Base-by-base conservation (phyloP, 164 flowering plant species). In the Annona cherimola region DNA sequence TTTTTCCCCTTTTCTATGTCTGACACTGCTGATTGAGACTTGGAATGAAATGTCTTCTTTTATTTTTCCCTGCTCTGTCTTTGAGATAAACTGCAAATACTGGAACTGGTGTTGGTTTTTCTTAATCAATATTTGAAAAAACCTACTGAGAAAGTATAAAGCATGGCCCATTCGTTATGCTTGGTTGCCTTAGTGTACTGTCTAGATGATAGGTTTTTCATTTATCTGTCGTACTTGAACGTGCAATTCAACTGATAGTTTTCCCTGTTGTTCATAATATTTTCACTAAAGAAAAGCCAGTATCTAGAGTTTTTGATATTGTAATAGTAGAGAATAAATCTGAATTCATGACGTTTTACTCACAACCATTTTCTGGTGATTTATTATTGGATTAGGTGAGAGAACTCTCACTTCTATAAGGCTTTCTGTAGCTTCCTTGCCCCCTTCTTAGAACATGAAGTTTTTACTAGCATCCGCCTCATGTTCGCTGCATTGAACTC, bases 401-500 rank as follows among this genome's bases (percentile, higher is more conserved):
- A 40, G 39, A 12, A 39, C 42, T 41, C 45, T 63, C 18, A 41
- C 41, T 16, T 35, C 4, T 63, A 12, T 63, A 43, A 64, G 12
- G 1, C 42, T 42, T 64, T 18, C 26, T 39, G n/a, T 64, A 40
- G 16, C 18, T 39, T 12, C 41, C 5, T 64, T 14, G 5, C 18
- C 35, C 35, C 35, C 35, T 26, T 26, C 35, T 26, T 26, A 26
- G 35, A 26, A 26, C 35, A 26, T 26, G 35, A 26, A 26, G 35
- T 26, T 26, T 26, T 26, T 26, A 14, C 16, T 66, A 12, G 11
- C 26, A 45, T 42, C n/a, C 61, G 16, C 2, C 40, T 64, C 66
- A 57, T 41, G 60, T 63, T 66, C 45, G 26, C 72, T 63, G n/a
- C 78, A 59, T 67, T 76, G 39, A 42, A 61, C 57, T 84, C 45